phyloP scores from a whole-genome alignment of 1,284 basidiomycete genomes.

The Leccinum subrobustum region DNA sequence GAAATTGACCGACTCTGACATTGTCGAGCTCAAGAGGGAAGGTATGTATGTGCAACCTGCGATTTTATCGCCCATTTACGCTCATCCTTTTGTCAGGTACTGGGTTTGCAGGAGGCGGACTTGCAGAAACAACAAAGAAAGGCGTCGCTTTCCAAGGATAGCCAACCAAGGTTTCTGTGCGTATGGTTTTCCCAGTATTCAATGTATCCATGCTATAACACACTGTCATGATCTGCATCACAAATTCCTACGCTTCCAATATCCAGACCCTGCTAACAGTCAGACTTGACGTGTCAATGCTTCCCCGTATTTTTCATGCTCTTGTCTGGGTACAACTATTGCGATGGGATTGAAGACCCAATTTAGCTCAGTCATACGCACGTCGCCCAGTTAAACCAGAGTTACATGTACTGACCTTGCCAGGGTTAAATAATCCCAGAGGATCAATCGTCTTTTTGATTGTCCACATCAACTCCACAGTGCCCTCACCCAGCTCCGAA shows the following conservation, averaged over 20 bases:
- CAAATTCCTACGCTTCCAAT: background rate
- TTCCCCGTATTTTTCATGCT: constrained; percentile 20
- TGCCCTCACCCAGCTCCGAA: constrained; percentile 79
- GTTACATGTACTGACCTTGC: constrained; percentile 54
- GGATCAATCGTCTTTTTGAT: constrained; percentile 82
- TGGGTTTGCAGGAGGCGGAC: constrained; percentile 86
- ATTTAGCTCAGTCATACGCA: background rate
- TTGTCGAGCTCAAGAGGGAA: constrained; percentile 79
- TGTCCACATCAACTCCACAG: constrained; percentile 82
- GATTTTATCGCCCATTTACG: background rate
- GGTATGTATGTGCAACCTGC: constrained; percentile 43
- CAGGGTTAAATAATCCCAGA: constrained; percentile 78
- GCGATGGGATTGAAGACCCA: background rate
- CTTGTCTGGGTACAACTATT: constrained; percentile 28
- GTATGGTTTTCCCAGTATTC: background rate
- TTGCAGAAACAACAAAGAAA: constrained; percentile 77
- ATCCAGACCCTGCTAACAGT: background rate
- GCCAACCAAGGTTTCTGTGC: background rate
- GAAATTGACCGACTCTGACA: constrained; percentile 57
- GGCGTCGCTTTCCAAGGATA: constrained; percentile 80
- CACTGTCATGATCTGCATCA: background rate
- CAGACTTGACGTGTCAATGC: background rate
- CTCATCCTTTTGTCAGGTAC: constrained; percentile 54
- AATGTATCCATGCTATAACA: background rate
- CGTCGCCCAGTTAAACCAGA: background rate